These are phyloP conservation scores for Mycena venus DNA, from an alignment of 768 basidiomycete species.

Conservation along the genomic window DNA sequence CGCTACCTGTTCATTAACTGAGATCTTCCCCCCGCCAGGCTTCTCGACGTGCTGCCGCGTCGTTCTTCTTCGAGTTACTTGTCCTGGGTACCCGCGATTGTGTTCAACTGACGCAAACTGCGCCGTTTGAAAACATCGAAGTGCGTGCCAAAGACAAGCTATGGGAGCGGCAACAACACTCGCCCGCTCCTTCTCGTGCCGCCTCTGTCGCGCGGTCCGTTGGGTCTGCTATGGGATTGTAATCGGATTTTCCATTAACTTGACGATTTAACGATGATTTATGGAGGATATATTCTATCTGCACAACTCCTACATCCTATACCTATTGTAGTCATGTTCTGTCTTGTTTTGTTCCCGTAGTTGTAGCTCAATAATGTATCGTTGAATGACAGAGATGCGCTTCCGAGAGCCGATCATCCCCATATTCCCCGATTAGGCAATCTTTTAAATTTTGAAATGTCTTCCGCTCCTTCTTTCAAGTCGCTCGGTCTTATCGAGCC, in stretches of 20 bases:
- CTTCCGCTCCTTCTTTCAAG: conserved; percentile 71
- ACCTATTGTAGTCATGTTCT: conserved; percentile 15
- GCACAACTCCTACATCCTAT: conserved; percentile 2
- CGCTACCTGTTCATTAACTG: not conserved
- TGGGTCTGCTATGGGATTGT: conserved; percentile 57
- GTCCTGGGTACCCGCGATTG: conserved; percentile 95
- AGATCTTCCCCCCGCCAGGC: conserved; percentile 61
- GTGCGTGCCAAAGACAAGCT: conserved; percentile 85
- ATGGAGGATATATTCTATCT: conserved; percentile 15
- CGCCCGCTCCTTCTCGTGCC: conserved; percentile 46
- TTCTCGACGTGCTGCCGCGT: conserved; percentile 90
- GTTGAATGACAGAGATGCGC: not conserved
- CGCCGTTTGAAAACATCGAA: conserved; percentile 89
- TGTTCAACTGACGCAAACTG: conserved; percentile 80
- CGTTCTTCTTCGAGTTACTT: conserved; percentile 98
- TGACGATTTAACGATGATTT: conserved; percentile 21
- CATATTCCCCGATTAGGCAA: not conserved
- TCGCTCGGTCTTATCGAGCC: conserved; percentile 91
- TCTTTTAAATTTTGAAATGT: conserved; percentile 19
- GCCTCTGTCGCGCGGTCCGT: conserved; percentile 62
- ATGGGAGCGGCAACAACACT: conserved; percentile 76
- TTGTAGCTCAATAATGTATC: conserved; percentile 19
- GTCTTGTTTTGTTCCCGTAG: conserved; percentile 25
- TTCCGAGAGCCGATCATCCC: not conserved
- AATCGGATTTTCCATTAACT: conserved; percentile 11